These are phyloP conservation scores for Colletotrichum gloeosporioides DNA, from an alignment of 2,329 filamentous ascomycete species.

Conservation along the genomic window DNA sequence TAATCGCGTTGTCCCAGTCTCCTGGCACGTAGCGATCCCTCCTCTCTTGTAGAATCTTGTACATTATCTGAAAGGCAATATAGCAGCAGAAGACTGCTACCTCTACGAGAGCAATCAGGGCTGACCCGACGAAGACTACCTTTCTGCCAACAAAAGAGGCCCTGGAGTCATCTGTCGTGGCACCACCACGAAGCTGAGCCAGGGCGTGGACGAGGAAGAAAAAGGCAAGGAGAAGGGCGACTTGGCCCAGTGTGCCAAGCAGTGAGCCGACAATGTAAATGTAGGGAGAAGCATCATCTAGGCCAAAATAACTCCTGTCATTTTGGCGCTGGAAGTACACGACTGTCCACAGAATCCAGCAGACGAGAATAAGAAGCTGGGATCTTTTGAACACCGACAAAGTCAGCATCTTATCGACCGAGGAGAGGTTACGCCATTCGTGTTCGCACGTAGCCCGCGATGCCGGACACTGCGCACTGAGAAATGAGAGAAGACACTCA, in stretches of 20 bases:
- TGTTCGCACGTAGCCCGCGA: background rate
- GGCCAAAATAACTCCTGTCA: background rate
- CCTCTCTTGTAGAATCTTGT: background rate
- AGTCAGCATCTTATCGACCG: background rate
- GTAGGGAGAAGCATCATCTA: background rate
- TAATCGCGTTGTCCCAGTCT: background rate
- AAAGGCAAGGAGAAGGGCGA: slow-evolving; percentile 15
- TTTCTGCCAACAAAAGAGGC: background rate
- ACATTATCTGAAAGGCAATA: background rate
- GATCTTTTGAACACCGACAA: background rate
- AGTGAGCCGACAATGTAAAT: background rate
- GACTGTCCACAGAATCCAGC: background rate
- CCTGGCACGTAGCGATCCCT: background rate
- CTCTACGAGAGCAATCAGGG: background rate
- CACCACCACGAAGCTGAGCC: background rate
- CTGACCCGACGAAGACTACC: background rate
- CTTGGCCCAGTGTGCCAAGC: background rate
- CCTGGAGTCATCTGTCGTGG: background rate
- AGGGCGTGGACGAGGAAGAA: slow-evolving; percentile 16
- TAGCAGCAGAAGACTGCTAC: background rate
- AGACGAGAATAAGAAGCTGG: background rate
- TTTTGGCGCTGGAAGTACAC: background rate
- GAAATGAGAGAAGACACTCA: slow-evolving; percentile 20
- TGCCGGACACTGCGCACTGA: background rate
- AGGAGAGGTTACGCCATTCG: background rate